Base-by-base conservation (phyloP, 768 basidiomycete genomes). In the Clitopilus passeckerianus region DNA sequence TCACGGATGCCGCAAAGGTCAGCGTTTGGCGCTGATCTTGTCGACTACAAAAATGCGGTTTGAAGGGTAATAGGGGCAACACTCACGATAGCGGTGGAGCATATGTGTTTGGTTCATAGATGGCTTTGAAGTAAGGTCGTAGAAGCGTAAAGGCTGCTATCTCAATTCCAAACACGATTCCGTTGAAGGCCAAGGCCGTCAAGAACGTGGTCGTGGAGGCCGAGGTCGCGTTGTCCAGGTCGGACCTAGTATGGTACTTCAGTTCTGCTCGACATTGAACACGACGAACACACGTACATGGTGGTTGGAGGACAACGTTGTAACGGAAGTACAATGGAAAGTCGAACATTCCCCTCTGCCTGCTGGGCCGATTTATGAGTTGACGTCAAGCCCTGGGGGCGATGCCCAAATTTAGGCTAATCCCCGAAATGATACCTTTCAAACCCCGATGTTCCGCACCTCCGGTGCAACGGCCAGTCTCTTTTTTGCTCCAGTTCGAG, bases 41-140 rank as follows among this genome's bases (percentile, higher is more conserved):
- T 30, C 27, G 27, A 3, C 27, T 4, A 3, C 27, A 9, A 41
- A 41, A 41, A 41, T 9, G 10, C 37, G 7, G 7, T 30, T 7
- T 30, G 7, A 3, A 30, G 27, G 27, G 7, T 7, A 30, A 50
- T 50, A 50, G 46, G 46, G 12, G 46, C 23, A 24, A 23, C 10
- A 74, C 76, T 65, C 58, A 80, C 77, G 74, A 72, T 46, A 73
- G 76, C 6, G 71, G 66, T 8, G 78, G 79, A 15, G 77, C 76
- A 71, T 89, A 90, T 6, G 93, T 90, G 58, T 94, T 79, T 0
- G 95, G 95, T 66, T 94, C 90, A 70, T 94, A 98, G 53, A 98
- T 89, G 14, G 86, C 79, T 62, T 87, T 90, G 80, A 98, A 97
- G 67, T 85, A 87, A 10, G 89, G 86, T 43, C 95, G 79, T 27